Conservation (phyloP, 2,329 filamentous ascomycete species). For the Bipolaris sorokiniana region DNA sequence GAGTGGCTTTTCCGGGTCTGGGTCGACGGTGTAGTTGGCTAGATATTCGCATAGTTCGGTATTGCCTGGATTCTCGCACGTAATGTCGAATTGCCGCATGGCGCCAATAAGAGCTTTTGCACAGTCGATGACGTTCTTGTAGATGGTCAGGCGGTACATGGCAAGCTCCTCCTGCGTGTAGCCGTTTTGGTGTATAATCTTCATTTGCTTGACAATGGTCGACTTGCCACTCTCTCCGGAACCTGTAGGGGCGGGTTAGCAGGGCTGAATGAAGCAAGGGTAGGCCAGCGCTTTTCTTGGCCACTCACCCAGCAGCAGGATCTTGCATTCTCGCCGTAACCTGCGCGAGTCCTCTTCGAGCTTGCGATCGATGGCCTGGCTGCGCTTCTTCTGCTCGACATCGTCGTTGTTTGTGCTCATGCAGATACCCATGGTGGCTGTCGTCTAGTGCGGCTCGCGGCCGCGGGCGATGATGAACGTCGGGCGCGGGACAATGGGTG, state of each 20-base stretch:
- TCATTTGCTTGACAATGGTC: conserved; percentile 99
- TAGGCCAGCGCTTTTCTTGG: not conserved
- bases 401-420: conserved; percentile 89
- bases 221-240: conserved; percentile 99
- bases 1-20: conserved; percentile 84
- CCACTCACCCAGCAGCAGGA: conserved; percentile 83
- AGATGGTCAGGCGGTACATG: conserved; percentile 94
- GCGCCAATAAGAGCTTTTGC: conserved; percentile 90
- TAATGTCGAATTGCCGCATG: conserved; percentile 89
- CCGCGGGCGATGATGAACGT: conserved; percentile 33
- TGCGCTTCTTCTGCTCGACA: conserved; percentile 92
- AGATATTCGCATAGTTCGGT: conserved; percentile 79
- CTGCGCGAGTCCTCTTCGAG: conserved; percentile 94
- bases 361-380: conserved; percentile 91
- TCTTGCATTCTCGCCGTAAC: conserved; percentile 98
- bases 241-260: conserved; percentile 62
- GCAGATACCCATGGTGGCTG: conserved; percentile 81
- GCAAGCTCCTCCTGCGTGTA: conserved; percentile 93
- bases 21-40: conserved; percentile 85
- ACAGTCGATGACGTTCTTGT: conserved; percentile 98
- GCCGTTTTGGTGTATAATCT: conserved; percentile 98
- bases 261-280: not conserved
- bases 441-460: conserved; percentile 36
- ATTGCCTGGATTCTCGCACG: conserved; percentile 74
- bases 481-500: conserved; percentile 13